Percentiles rank a stretch among this genome's conserved stretches.
Conservation (phyloP, 768 basidiomycete species). For the Gelatoporia subvermispora region DNA sequence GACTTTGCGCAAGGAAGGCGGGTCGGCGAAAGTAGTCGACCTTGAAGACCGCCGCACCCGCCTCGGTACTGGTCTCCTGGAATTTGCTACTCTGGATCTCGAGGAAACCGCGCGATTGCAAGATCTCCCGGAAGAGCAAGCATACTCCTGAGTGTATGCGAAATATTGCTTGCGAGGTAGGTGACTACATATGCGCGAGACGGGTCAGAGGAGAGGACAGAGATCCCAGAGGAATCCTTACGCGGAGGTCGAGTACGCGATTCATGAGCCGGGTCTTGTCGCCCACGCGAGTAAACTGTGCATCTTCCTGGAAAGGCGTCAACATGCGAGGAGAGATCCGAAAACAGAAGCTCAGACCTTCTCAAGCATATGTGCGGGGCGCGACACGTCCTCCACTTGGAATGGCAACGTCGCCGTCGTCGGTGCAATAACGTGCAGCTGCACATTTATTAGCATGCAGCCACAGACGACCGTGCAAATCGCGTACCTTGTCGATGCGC, state of each 20-base stretch:
- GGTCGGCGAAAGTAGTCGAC: constrained; percentile 95
- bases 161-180: constrained; percentile 94
- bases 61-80: constrained; percentile 93
- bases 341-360: constrained; percentile 5
- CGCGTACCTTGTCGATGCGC: constrained; percentile 64
- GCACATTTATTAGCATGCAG: not conserved
- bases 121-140: constrained; percentile 79
- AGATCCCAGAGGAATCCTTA: constrained; percentile 34
- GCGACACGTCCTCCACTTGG: constrained; percentile 26
- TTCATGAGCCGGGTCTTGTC: constrained; percentile 93
- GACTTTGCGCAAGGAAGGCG: constrained; percentile 94
- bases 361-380: constrained; percentile 9
- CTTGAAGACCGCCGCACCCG: constrained; percentile 95
- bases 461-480: not conserved
- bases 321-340: constrained; percentile 55
- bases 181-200: constrained; percentile 28
- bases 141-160: constrained; percentile 83
- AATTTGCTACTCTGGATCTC: constrained; percentile 98
- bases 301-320: constrained; percentile 57
- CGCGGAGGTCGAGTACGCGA: constrained; percentile 89
- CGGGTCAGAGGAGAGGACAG: not conserved
- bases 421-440: constrained; percentile 21
- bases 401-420: constrained; percentile 24
- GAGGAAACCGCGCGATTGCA: constrained; percentile 68
- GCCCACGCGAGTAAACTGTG: constrained; percentile 69